These are phyloP conservation scores for Aquilaria malaccensis DNA, from an alignment of 345 rosid species.

Conservation along the genomic window DNA sequence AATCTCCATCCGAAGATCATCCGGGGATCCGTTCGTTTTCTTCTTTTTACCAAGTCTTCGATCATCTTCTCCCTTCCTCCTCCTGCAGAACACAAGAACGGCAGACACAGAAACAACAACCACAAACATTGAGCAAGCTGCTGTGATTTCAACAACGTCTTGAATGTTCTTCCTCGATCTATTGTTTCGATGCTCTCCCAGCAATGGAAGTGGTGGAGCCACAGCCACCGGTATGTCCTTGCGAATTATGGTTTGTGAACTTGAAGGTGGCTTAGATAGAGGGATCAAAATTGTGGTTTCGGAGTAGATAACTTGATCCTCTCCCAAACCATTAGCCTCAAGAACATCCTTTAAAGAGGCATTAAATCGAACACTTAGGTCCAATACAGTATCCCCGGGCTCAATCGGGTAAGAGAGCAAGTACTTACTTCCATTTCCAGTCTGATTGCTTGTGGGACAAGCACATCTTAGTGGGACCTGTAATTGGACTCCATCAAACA, in stretches of 20 bases:
- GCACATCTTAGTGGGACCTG: slow-evolving; percentile 41
- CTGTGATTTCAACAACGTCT: slow-evolving; percentile 19
- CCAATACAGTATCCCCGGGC: slow-evolving; percentile 13
- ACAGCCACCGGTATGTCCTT: slow-evolving; percentile 3
- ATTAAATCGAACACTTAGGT: slow-evolving; percentile 26
- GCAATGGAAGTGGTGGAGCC: slow-evolving; percentile 11
- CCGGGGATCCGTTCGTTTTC: slow-evolving; percentile 4
- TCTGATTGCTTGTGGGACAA: slow-evolving; percentile 34
- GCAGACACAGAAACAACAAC: slow-evolving; percentile 7
- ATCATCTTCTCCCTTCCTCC: slow-evolving; percentile 4
- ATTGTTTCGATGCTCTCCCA: background rate
- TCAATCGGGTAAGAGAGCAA: slow-evolving; percentile 29
- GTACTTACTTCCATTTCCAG: slow-evolving; percentile 19
- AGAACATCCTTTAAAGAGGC: slow-evolving; percentile 15
- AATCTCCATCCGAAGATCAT: slow-evolving; percentile 30
- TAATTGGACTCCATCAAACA: slow-evolving; percentile 18
- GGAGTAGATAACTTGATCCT: slow-evolving; percentile 15
- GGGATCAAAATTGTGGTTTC: slow-evolving; percentile 40
- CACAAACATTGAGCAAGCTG: slow-evolving; percentile 21
- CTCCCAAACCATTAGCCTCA: slow-evolving; percentile 27
- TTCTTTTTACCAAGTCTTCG: background rate
- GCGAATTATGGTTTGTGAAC: slow-evolving; percentile 22
- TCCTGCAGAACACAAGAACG: slow-evolving; percentile 16
- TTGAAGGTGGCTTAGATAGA: slow-evolving; percentile 19
- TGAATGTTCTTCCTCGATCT: slow-evolving; percentile 17